Evolutionary conservation across 306 rosid genomes (phyloP).

Genomic region (Cyclanthera cordifolia): DNA sequence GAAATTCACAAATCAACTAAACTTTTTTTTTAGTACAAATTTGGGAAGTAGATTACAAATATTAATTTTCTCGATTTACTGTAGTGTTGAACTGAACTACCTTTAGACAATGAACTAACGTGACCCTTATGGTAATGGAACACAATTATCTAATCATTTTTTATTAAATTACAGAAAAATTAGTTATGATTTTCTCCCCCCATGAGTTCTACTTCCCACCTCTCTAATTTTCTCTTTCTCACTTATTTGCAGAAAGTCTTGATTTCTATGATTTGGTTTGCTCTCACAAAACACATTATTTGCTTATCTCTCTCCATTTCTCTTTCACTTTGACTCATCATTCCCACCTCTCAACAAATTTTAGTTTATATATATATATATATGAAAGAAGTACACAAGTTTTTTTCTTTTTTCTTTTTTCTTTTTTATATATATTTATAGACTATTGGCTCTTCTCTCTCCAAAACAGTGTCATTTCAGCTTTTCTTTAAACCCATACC

Average conservation of each 20-base stretch:
- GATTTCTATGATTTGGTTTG: neutral
- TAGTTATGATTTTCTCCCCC: neutral
- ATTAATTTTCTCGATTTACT: too few species aligned
- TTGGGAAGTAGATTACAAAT: too few species aligned
- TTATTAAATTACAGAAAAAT: too few species aligned
- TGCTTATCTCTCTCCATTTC: neutral
- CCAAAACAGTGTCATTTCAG: neutral
- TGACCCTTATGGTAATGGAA: neutral
- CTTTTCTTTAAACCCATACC: neutral
- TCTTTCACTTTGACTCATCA: slow-evolving; percentile 12
- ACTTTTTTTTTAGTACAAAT: too few species aligned
- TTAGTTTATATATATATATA: too few species aligned
- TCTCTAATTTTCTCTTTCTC: neutral
- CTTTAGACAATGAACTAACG: too few species aligned
- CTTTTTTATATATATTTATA: too few species aligned
- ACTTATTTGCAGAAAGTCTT: neutral
- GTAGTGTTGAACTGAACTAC: too few species aligned
- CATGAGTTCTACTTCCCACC: neutral
- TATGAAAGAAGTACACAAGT: too few species aligned
- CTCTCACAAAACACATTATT: neutral
- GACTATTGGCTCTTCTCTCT: neutral
- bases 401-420: too few species aligned
- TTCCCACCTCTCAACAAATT: neutral
- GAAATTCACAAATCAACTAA: too few species aligned
- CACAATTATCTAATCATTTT: neutral